Evolutionary conservation across 2,329 filamentous ascomycete genomes (phyloP), one percentile per base, ranked within the genome.

Genomic region (Dryadomyces sulphureus): DNA sequence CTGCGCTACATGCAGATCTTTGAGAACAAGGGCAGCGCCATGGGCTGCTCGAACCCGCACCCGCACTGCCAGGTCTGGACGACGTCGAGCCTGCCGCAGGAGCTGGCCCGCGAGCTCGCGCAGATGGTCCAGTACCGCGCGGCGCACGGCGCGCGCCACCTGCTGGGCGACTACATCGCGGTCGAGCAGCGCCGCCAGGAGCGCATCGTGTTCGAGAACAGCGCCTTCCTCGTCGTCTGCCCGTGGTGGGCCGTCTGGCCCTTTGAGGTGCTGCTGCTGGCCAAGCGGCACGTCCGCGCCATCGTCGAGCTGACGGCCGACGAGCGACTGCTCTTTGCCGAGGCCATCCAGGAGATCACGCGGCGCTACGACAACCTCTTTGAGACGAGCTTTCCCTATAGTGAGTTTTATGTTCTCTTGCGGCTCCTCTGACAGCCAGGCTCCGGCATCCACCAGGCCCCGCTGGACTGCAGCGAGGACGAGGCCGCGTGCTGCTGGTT

Each of bases 171-270:
- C 63, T 98, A 96, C 58, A 87, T 84, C 1, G 92, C 98, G 62
- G 67, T 81, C 45, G 72, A 80, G 55, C 93, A 93, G 65, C 66
- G n/a, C n/a, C n/a, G n/a, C n/a, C n/a, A 79, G 54, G 88, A 94
- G 64, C 79, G 92, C 11, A 74, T 94, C 8, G 84, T 98, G 0
- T 94, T 84, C 60, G 80, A 93, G 61, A 98, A 98, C 60, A 75
- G 75, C 11, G 71, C 71, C 1, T 98, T 96, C 62, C 67, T 94
- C 38, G 81, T 89, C 0, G 76, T 96, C 16, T 94, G 89, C 57
- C 92, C 92, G 0, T 98, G 92, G 88, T 98, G 92, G 92, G 92
- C 87, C 1, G 74, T 87, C 17, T 98, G 92, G 92, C 92, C 92
- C 0, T 98, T 95, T 51, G 92, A 98, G 68, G 83, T 90, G 41